Conservation (phyloP, 768 basidiomycete species). For the Mycena amicta region DNA sequence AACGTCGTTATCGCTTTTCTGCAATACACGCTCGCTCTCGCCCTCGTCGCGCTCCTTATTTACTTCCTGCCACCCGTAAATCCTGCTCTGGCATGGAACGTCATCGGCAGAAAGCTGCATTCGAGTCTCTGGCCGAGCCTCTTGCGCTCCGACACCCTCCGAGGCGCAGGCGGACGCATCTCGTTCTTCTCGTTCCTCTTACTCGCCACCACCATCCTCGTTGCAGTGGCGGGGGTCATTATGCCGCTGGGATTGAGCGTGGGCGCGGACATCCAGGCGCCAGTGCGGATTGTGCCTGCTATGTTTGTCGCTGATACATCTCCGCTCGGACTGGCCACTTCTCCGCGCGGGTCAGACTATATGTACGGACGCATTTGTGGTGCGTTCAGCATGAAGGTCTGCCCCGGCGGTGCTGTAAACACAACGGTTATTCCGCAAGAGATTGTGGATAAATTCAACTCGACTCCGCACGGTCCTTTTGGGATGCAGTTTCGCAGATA, state of each 20-base stretch:
- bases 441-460: constrained; percentile 20
- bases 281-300: constrained; percentile 3
- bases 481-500: constrained; percentile 26
- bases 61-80: constrained; percentile 20
- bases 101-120: constrained; percentile 23
- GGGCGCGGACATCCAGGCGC: constrained; percentile 10
- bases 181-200: constrained; percentile 20
- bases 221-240: constrained; percentile 22
- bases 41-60: constrained; percentile 24
- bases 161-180: constrained; percentile 8
- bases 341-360: constrained; percentile 17
- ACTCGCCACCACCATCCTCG: constrained; percentile 17
- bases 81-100: constrained; percentile 26
- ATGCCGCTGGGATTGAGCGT: constrained; percentile 25
- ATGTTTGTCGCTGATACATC: constrained; percentile 23
- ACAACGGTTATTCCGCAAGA: constrained; percentile 19
- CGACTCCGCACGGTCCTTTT: constrained; percentile 25
- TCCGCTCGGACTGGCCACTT: constrained; percentile 24
- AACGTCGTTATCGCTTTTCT: constrained; percentile 25
- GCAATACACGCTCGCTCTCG: constrained; percentile 24
- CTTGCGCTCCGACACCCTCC: constrained; percentile 17
- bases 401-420: constrained; percentile 22
- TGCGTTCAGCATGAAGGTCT: constrained; percentile 4
- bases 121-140: constrained; percentile 25
- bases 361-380: constrained; percentile 26